Conservation (phyloP, 352 stramenopile species). For the Aphanomyces stellatus region DNA sequence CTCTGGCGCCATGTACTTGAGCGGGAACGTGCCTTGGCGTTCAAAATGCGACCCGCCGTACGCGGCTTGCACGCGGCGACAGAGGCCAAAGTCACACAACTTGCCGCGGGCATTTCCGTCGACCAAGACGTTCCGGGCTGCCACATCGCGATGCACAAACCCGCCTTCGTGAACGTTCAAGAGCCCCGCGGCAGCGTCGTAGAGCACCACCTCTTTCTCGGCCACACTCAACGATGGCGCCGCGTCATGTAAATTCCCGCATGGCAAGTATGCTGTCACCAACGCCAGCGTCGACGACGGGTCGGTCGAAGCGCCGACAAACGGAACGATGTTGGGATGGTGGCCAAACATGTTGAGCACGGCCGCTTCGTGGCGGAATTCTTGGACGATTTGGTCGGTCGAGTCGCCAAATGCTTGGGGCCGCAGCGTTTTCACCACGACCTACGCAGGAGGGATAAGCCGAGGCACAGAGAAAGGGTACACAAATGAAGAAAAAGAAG, state of each 20-base stretch:
- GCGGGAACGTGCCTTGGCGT: conserved; percentile 43
- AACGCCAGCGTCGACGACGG: conserved; percentile 52
- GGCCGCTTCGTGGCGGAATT: conserved; percentile 70
- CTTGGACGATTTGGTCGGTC: conserved; percentile 57
- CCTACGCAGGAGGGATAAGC: too few species aligned
- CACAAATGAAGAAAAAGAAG: too few species aligned
- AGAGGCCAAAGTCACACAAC: conserved; percentile 73
- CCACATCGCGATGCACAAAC: conserved; percentile 73
- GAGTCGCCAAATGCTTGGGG: conserved; percentile 65
- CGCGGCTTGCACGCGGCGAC: conserved; percentile 42
- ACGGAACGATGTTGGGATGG: conserved; percentile 65
- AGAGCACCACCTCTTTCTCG: conserved; percentile 34
- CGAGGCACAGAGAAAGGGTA: too few species aligned
- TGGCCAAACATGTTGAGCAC: conserved; percentile 76
- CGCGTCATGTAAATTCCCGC: conserved; percentile 57
- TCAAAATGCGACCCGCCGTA: conserved; percentile 32
- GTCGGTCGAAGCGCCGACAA: conserved; percentile 62
- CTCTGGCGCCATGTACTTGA: conserved; percentile 79
- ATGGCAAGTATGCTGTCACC: conserved; percentile 59
- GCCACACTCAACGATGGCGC: conserved; percentile 23
- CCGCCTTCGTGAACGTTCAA: conserved; percentile 77
- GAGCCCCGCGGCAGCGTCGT: conserved; percentile 55
- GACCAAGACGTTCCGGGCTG: conserved; percentile 65
- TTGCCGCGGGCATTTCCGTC: conserved; percentile 49
- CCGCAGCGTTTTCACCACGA: conserved; percentile 76